A percentile compares a stretch with the other conserved stretches of the same genome.
Conservation (phyloP, 2,329 filamentous ascomycete genomes). For the Colletotrichum australisinense region DNA sequence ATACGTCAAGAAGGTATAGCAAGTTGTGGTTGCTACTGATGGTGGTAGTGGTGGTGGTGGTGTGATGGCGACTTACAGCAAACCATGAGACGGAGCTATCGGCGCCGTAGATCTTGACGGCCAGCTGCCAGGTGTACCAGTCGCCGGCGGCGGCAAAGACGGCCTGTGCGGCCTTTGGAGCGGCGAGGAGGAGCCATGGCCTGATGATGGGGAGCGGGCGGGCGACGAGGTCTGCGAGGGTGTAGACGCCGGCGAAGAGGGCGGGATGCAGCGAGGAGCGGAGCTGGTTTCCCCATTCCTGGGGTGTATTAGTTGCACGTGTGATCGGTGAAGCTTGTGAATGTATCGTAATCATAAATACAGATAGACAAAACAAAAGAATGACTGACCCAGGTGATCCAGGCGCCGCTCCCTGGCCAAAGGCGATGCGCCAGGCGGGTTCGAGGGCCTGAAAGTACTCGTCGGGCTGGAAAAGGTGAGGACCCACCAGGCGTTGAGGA, state of each 20-base stretch:
- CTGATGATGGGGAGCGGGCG: constrained; percentile 62
- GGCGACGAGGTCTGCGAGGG: constrained; percentile 67
- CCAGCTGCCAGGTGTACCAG: constrained; percentile 89
- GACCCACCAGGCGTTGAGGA: constrained; percentile 82
- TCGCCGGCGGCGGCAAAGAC: constrained; percentile 82
- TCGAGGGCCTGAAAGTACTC: constrained; percentile 97
- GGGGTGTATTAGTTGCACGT: constrained; percentile 3
- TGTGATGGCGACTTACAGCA: constrained; percentile 65
- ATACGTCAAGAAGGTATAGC: too few species aligned
- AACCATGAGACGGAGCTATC: constrained; percentile 73
- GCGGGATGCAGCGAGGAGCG: constrained; percentile 92
- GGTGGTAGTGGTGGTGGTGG: too few species aligned
- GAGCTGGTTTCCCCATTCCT: constrained; percentile 94
- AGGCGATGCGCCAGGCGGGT: constrained; percentile 90
- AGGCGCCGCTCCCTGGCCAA: constrained; percentile 84
- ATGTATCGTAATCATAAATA: too few species aligned
- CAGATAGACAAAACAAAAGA: too few species aligned
- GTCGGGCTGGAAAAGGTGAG: constrained; percentile 98
- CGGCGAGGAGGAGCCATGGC: constrained; percentile 75
- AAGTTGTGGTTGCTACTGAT: too few species aligned
- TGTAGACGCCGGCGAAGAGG: constrained; percentile 84
- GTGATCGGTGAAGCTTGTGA: too few species aligned
- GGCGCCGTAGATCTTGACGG: constrained; percentile 76
- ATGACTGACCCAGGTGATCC: constrained; percentile 84
- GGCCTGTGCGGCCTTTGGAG: constrained; percentile 82